phyloP scores from a whole-genome alignment of 2,329 filamentous ascomycete species.

The Parascedosporium putredinis region DNA sequence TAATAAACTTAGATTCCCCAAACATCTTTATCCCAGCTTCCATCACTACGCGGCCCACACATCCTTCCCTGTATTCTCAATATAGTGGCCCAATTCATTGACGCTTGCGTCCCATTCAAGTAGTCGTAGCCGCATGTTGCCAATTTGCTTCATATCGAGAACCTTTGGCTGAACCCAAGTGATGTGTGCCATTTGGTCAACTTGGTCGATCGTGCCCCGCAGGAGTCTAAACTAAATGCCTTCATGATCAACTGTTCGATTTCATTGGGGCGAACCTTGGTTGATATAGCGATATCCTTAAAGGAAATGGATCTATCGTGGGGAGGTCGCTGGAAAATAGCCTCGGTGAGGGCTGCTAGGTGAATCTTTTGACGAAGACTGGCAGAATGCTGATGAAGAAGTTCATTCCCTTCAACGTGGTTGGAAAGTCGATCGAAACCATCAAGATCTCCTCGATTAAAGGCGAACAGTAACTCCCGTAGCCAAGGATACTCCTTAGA shows the following conservation, averaged over 20 bases:
- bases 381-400: conserved; percentile 67
- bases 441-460: conserved; percentile 86
- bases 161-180: conserved; percentile 99
- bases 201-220: conserved; percentile 90
- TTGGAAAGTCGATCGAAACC: conserved; percentile 76
- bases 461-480: conserved; percentile 90
- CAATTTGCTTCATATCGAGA: conserved; percentile 88
- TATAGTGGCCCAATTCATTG: conserved; percentile 94
- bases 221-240: conserved; percentile 89
- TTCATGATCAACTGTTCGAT: conserved; percentile 99
- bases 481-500: conserved; percentile 76
- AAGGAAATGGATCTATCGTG: conserved; percentile 96
- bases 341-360: conserved; percentile 88
- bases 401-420: conserved; percentile 68
- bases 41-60: conserved; percentile 72
- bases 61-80: conserved; percentile 85
- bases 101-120: conserved; percentile 95
- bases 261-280: conserved; percentile 80
- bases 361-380: conserved; percentile 98
- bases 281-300: conserved; percentile 76
- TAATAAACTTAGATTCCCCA: no score
- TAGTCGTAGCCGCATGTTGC: conserved; percentile 76
- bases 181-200: conserved; percentile 86
- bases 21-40: not conserved
- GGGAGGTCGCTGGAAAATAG: conserved; percentile 88